Conservation (phyloP, 1,284 basidiomycete species). For the Gomphus bonarii region DNA sequence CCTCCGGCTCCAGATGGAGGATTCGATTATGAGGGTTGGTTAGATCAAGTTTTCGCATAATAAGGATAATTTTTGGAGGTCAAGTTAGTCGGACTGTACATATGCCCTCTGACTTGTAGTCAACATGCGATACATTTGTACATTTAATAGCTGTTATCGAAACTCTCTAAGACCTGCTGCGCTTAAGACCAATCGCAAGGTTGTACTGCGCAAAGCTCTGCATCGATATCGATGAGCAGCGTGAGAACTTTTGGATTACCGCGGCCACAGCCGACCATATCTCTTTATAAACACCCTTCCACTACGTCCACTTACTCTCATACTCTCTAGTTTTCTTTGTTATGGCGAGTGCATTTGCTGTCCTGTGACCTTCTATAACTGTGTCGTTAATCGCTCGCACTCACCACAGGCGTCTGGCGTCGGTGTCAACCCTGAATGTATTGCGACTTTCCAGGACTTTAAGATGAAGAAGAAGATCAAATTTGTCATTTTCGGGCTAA, state of each 20-base stretch:
- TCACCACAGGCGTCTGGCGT: constrained; percentile 67
- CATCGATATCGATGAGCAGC: constrained; percentile 1
- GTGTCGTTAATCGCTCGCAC: neutral
- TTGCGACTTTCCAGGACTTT: constrained; percentile 60
- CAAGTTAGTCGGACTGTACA: neutral
- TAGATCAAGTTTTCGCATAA: constrained; percentile 59
- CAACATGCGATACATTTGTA: too few relatives aligned
- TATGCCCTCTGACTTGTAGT: neutral
- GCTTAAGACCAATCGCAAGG: too few relatives aligned
- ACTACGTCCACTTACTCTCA: neutral
- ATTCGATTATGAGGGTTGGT: constrained; percentile 63
- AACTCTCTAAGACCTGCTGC: too few relatives aligned
- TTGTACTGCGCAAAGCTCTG: neutral
- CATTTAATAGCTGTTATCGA: too few relatives aligned
- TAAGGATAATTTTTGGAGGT: neutral
- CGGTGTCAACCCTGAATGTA: constrained; percentile 46
- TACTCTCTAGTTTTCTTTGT: neutral
- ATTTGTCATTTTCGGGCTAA: constrained; percentile 83
- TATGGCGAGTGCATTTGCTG: constrained; percentile 3
- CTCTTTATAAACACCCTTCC: neutral
- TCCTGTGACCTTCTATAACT: neutral
- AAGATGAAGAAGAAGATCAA: constrained; percentile 80
- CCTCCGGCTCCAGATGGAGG: constrained; percentile 28
- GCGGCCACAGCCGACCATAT: constrained; percentile 3
- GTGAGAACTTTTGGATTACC: constrained; percentile 2